Evolutionary conservation across 192 early-diverging fungal genomes (phyloP).

Genomic region (Coemansia sp.): DNA sequence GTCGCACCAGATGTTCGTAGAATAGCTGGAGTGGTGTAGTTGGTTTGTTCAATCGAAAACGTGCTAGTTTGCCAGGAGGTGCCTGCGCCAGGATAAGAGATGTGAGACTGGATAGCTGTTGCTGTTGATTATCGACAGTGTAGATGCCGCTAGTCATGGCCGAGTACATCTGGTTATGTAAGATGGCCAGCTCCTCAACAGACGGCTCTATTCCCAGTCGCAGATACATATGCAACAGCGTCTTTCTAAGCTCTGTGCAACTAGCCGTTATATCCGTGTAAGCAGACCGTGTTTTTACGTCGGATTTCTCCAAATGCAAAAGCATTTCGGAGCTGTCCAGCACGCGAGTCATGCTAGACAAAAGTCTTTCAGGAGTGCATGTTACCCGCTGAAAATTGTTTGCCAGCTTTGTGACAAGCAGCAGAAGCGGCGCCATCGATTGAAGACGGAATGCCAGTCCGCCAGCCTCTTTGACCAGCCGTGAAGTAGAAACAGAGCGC

Average conservation of each 20-base stretch:
- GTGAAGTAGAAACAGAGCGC: not conserved
- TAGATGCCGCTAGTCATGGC: not conserved
- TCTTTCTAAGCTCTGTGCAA: not conserved
- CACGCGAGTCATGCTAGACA: not conserved
- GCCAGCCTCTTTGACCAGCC: not conserved
- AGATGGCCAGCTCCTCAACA: conserved; percentile 13
- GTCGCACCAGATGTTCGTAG: conserved; percentile 28
- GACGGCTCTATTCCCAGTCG: conserved; percentile 29
- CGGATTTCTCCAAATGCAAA: not conserved
- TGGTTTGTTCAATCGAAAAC: not conserved
- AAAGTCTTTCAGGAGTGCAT: not conserved
- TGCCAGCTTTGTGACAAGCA: not conserved
- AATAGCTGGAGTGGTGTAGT: conserved; percentile 11
- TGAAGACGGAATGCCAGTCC: not conserved
- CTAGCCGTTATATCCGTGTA: not conserved
- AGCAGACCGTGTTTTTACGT: not conserved
- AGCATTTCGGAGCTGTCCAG: not conserved
- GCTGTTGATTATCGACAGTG: not conserved
- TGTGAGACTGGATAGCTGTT: conserved; percentile 1
- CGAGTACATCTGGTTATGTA: conserved; percentile 15
- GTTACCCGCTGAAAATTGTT: not conserved
- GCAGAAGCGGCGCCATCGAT: not conserved
- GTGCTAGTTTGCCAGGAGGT: conserved; percentile 12
- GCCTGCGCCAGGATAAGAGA: not conserved
- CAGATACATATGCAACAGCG: conserved; percentile 13